Evolutionary conservation across 495 filamentous ascomycete species (phyloP).

Genomic region (Chaetomidium leptoderma): DNA sequence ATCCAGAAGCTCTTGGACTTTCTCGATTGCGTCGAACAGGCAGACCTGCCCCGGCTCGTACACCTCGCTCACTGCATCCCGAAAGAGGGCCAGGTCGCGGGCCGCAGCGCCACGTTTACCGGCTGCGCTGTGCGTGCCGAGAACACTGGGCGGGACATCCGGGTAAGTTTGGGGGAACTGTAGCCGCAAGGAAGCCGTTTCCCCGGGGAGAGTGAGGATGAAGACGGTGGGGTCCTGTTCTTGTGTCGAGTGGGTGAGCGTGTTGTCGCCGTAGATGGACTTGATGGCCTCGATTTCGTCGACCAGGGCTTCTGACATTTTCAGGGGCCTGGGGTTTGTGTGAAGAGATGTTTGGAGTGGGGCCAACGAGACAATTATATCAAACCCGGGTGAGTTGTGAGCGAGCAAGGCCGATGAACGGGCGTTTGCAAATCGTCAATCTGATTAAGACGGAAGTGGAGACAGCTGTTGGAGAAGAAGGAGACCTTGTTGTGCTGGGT

Average conservation of each 20-base stretch:
- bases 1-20: conserved; percentile 40
- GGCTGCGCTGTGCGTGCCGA: conserved; percentile 60
- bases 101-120: conserved; percentile 64
- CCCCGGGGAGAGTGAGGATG: conserved; percentile 49
- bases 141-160: conserved; percentile 57
- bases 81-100: conserved; percentile 59
- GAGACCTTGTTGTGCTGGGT: too few species aligned
- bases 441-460: too few species aligned
- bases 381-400: background rate
- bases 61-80: conserved; percentile 58
- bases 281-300: conserved; percentile 90
- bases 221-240: conserved; percentile 37
- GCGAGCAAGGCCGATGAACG: too few species aligned
- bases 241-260: conserved; percentile 43
- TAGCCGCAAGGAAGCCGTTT: conserved; percentile 53
- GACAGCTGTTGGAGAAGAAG: background rate
- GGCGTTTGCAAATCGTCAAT: too few species aligned
- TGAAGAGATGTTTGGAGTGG: background rate
- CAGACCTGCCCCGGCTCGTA: conserved; percentile 75
- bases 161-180: conserved; percentile 73
- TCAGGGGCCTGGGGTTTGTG: background rate
- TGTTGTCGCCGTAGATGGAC: conserved; percentile 78
- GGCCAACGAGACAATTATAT: background rate
- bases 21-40: conserved; percentile 80
- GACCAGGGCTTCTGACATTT: conserved; percentile 68